Evolutionary conservation across 73 alveolate genomes (phyloP), one percentile per base, ranked within the genome.

Genomic region (Paramecium octaurelia): DNA sequence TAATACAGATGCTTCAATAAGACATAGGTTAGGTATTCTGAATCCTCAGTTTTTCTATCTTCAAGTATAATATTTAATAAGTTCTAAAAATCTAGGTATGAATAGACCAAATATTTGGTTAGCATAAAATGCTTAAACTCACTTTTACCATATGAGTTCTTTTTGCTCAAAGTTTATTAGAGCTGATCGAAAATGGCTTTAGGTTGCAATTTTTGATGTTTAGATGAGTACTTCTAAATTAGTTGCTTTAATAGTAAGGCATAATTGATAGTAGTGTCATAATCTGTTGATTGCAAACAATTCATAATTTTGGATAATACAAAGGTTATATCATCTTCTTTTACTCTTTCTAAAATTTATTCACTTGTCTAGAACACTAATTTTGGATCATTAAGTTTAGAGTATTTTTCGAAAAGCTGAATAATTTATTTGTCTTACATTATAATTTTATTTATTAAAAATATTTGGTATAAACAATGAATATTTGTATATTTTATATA

Each of bases 401-500:
- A 29, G 27, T 34, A 71, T 34, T 71, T 71, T 71, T 71, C 86
- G 12, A 71, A 36, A 29, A 71, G 50, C 36, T 21, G 59, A 71
- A 71, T 29, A 34, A 71, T 36, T 71, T 71, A 71, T 71, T 71
- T 71, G 58, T 71, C 86, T 71, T 71, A 71, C 86, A 71, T 71
- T 71, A 71, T 34, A 46, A 71, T 71, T 71, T 71, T 34, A 71
- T 60, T 60, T 10, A 29, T 60, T 60, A 60, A 60, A 29, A 60
- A 1, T 11, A 60, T 11, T 60, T 60, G 68, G 59, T 46, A 10
- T 46, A 9, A 9, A 46, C 10, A 46, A 10, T 59, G 40, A 24
- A 59, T 59, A 18, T 59, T 59, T 29, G 7, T 64, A 64, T 64
- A 10, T 59, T 59, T 59, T 23, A 59, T 64, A 58, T 50, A 50